Conservation (phyloP, 2,329 filamentous ascomycete species). For the Beauveria pseudobassiana region DNA sequence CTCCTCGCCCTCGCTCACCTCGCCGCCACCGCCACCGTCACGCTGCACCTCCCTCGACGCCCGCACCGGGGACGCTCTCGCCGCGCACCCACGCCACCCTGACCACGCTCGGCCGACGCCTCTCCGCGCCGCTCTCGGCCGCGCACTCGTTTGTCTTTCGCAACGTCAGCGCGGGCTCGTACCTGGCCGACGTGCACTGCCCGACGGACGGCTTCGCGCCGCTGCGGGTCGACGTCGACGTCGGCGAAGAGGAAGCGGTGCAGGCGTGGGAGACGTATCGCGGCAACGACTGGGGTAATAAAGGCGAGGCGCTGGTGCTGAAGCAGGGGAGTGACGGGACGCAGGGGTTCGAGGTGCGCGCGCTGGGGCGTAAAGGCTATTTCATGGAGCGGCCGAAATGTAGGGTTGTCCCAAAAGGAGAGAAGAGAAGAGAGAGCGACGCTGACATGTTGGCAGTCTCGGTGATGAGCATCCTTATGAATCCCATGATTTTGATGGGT, state of each 20-base stretch:
- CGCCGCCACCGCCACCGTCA: conserved; percentile 26
- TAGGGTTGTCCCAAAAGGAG: conserved; percentile 34
- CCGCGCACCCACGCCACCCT: conserved; percentile 60
- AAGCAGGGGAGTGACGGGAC: conserved; percentile 27
- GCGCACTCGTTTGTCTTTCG: conserved; percentile 68
- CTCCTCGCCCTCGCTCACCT: conserved; percentile 28
- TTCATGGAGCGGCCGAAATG: conserved; percentile 70
- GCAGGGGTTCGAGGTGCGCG: conserved; percentile 52
- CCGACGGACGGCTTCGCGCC: conserved; percentile 69
- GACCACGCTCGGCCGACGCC: conserved; percentile 30
- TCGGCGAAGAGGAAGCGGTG: conserved; percentile 35
- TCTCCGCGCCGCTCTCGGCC: conserved; percentile 55
- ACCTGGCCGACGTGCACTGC: conserved; percentile 75
- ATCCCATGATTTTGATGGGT: conserved; percentile 93
- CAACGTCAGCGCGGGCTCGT: conserved; percentile 64
- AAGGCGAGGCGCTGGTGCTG: conserved; percentile 53
- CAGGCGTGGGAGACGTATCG: conserved; percentile 77
- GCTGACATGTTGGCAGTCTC: conserved; percentile 47
- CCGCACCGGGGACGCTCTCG: conserved; percentile 49
- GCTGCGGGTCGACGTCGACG: conserved; percentile 66
- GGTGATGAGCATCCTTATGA: conserved; percentile 77
- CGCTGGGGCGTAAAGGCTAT: conserved; percentile 60
- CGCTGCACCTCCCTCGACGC: conserved; percentile 39
- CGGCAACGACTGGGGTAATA: conserved; percentile 85
- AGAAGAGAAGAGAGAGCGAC: not conserved